phyloP scores from a whole-genome alignment of 306 rosid species.

The Coriaria nepalensis region DNA sequence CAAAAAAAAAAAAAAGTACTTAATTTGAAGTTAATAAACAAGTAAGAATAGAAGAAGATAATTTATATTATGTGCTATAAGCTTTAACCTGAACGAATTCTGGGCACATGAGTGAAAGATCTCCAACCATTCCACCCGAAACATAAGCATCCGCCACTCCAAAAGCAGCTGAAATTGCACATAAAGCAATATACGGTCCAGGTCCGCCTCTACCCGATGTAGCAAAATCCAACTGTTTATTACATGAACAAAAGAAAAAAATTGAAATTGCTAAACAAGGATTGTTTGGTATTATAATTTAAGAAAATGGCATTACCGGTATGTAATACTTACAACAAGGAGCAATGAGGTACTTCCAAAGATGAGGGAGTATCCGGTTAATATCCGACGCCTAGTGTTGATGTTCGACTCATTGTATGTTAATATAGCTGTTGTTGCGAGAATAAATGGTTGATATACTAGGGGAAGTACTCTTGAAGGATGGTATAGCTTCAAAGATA shows the following conservation, averaged over 20 bases:
- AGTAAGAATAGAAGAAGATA: too few relatives aligned
- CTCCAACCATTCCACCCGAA: constrained; percentile 78
- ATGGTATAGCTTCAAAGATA: constrained; percentile 44
- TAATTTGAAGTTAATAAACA: too few relatives aligned
- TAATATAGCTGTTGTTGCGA: constrained; percentile 34
- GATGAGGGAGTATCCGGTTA: constrained; percentile 51
- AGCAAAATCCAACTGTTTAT: constrained; percentile 66
- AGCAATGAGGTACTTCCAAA: constrained; percentile 37
- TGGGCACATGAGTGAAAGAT: constrained; percentile 47
- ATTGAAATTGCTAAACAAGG: too few relatives aligned
- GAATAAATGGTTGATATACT: constrained; percentile 64
- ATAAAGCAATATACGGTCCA: constrained; percentile 43
- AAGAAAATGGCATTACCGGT: too few relatives aligned
- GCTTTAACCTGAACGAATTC: constrained; percentile 87
- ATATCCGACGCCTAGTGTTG: constrained; percentile 51
- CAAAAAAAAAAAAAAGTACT: too few relatives aligned
- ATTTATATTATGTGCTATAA: too few relatives aligned
- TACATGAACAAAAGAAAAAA: too few relatives aligned
- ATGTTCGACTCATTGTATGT: constrained; percentile 52
- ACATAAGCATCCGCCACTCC: constrained; percentile 70
- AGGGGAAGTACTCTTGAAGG: constrained; percentile 72
- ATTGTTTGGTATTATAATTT: too few relatives aligned
- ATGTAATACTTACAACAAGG: constrained; percentile 65
- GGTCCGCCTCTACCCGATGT: constrained; percentile 59
- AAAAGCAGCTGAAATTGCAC: constrained; percentile 43